These are phyloP conservation scores for Citrus mangshanensis DNA, from an alignment of 345 rosid genomes.

Conservation along the genomic window DNA sequence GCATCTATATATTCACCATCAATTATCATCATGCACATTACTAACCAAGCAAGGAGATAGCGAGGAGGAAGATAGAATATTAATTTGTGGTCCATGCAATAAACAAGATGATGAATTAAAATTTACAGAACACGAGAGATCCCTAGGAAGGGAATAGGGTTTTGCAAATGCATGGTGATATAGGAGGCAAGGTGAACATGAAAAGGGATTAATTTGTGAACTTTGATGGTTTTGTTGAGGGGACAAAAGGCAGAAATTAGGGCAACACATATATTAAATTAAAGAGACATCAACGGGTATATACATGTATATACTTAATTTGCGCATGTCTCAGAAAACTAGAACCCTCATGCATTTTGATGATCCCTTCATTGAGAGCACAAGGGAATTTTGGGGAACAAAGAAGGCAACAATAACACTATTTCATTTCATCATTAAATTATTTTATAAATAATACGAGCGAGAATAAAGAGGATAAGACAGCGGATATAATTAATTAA, in stretches of 20 bases:
- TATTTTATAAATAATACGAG: too few species aligned
- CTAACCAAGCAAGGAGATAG: neutral
- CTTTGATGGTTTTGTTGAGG: constrained; percentile 68
- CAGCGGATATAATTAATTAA: constrained; percentile 8
- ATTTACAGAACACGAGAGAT: constrained; percentile 47
- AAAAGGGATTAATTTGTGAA: constrained; percentile 38
- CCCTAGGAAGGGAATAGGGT: constrained; percentile 25
- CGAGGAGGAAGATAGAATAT: neutral
- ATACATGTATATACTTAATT: constrained; percentile 18
- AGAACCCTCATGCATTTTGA: constrained; percentile 29
- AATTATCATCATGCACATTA: neutral
- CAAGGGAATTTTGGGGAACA: constrained; percentile 42
- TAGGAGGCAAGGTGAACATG: constrained; percentile 54
- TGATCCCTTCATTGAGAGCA: constrained; percentile 16
- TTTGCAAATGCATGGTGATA: constrained; percentile 22
- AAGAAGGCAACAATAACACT: constrained; percentile 11
- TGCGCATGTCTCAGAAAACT: constrained; percentile 32
- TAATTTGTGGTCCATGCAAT: constrained; percentile 27
- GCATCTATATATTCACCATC: neutral
- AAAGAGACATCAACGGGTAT: constrained; percentile 34
- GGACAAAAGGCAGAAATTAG: constrained; percentile 60
- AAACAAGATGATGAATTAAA: neutral
- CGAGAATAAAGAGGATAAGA: constrained; percentile 10
- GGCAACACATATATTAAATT: constrained; percentile 39
- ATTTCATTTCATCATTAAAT: neutral